A percentile compares a stretch with the other conserved stretches of the same genome.
Evolutionary conservation across 2,329 filamentous ascomycete species (phyloP).

Genomic region (Emmonsia crescens): DNA sequence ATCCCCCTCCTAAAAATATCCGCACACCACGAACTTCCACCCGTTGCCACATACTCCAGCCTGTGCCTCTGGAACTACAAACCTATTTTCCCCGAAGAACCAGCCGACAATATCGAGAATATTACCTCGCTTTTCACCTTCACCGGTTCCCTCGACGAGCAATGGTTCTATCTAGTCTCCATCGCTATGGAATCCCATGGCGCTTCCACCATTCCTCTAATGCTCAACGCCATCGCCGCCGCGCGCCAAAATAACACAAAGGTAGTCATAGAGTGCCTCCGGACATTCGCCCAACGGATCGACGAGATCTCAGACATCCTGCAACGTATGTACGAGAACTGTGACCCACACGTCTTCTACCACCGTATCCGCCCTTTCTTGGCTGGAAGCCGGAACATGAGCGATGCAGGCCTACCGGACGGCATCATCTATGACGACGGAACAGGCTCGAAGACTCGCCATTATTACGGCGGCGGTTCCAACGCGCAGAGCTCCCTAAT

Average conservation of each 20-base stretch:
- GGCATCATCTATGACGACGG: constrained; percentile 84
- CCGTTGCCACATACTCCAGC: constrained; percentile 87
- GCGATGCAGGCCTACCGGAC: constrained; percentile 75
- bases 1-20: constrained; percentile 72
- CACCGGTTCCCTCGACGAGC: constrained; percentile 89
- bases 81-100: constrained; percentile 73
- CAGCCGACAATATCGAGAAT: constrained; percentile 74
- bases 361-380: constrained; percentile 92
- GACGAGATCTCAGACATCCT: constrained; percentile 73
- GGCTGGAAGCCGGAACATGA: constrained; percentile 96
- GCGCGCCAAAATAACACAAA: constrained; percentile 57
- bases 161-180: constrained; percentile 96
- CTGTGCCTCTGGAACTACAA: constrained; percentile 96
- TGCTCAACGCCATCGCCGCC: constrained; percentile 77
- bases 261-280: constrained; percentile 68
- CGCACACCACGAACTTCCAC: constrained; percentile 68
- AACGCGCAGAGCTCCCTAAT: constrained; percentile 96
- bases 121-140: constrained; percentile 81
- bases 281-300: constrained; percentile 71
- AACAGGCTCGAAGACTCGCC: constrained; percentile 55
- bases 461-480: constrained; percentile 84
- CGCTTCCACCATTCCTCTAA: constrained; percentile 73
- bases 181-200: constrained; percentile 91
- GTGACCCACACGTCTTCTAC: constrained; percentile 91
- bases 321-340: constrained; percentile 87